phyloP scores from a whole-genome alignment of 352 stramenopile species.

The Pythium sp. region DNA sequence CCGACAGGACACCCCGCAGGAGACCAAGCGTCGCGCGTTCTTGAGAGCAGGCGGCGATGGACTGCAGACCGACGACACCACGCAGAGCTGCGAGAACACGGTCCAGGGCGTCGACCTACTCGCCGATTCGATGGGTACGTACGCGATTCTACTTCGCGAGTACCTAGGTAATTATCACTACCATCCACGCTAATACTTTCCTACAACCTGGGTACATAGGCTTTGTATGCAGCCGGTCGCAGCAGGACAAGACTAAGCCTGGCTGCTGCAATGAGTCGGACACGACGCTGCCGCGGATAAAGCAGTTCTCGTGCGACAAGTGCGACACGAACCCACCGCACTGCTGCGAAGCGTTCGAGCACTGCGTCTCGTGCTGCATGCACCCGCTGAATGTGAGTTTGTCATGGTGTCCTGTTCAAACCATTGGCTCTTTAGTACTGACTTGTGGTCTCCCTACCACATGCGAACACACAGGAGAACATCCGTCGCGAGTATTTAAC shows the following conservation, averaged over 20 bases:
- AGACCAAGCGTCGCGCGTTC: conserved; percentile 39
- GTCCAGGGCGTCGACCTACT: conserved; percentile 43
- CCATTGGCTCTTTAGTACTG: not conserved
- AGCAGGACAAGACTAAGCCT: conserved; percentile 32
- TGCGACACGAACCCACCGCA: conserved; percentile 69
- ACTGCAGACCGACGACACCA: conserved; percentile 35
- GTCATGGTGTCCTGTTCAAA: not conserved
- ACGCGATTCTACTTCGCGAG: not conserved
- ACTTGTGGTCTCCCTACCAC: not conserved
- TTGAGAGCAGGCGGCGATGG: conserved; percentile 48
- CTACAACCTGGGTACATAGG: conserved; percentile 17
- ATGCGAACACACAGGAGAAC: conserved; percentile 47
- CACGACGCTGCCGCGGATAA: conserved; percentile 43
- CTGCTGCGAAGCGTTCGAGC: conserved; percentile 65
- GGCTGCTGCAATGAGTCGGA: conserved; percentile 68
- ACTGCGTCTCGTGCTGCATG: conserved; percentile 82
- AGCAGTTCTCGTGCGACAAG: conserved; percentile 57
- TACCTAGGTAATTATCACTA: no score
- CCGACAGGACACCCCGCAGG: conserved; percentile 17
- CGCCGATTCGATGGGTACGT: conserved; percentile 52
- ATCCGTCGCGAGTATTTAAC: conserved; percentile 59
- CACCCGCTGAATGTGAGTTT: conserved; percentile 58
- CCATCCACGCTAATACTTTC: not conserved
- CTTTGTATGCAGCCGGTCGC: conserved; percentile 47
- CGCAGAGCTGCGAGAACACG: conserved; percentile 51